These are phyloP conservation scores for Penicillium pulvis DNA, from an alignment of 495 filamentous ascomycete genomes.

Conservation along the genomic window DNA sequence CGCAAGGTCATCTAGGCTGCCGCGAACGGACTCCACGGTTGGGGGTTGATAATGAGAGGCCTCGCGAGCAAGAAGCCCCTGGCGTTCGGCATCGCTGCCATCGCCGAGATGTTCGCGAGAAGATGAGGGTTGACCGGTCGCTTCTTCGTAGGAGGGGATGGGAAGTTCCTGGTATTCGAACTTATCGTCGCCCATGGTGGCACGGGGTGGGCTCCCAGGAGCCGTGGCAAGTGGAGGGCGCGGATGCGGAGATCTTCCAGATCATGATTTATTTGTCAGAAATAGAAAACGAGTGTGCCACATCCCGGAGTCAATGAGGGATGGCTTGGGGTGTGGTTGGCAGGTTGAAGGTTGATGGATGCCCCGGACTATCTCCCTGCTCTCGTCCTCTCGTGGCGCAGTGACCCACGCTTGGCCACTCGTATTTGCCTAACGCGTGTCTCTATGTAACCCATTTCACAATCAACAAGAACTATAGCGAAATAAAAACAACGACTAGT, in stretches of 20 bases:
- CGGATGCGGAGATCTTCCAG: slow-evolving; percentile 33
- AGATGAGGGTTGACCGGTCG: slow-evolving; percentile 63
- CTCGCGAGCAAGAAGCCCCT: slow-evolving; percentile 54
- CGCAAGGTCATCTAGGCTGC: slow-evolving; percentile 59
- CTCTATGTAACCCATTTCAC: background rate
- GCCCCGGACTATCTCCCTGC: background rate
- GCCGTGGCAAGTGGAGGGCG: slow-evolving; percentile 35
- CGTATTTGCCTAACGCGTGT: slow-evolving; percentile 7
- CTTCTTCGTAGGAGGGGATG: slow-evolving; percentile 96
- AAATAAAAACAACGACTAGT: background rate
- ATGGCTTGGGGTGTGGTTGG: background rate
- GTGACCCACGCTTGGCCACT: slow-evolving; percentile 14
- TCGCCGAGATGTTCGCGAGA: slow-evolving; percentile 64
- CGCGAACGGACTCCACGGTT: slow-evolving; percentile 70
- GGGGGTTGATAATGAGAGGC: slow-evolving; percentile 66
- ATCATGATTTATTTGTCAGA: slow-evolving; percentile 46
- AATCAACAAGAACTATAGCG: background rate
- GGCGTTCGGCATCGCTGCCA: slow-evolving; percentile 62
- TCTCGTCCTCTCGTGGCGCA: slow-evolving; percentile 15
- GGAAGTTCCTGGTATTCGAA: slow-evolving; percentile 68
- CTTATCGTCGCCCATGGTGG: slow-evolving; percentile 61
- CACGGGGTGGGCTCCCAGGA: slow-evolving; percentile 36
- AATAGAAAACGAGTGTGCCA: slow-evolving; percentile 35
- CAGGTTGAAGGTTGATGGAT: slow-evolving; percentile 9
- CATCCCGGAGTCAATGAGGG: slow-evolving; percentile 26